Evolutionary conservation across 106 monocot genomes (phyloP), one percentile per base, ranked within the genome.

Genomic region (Dendrobium nobile): DNA sequence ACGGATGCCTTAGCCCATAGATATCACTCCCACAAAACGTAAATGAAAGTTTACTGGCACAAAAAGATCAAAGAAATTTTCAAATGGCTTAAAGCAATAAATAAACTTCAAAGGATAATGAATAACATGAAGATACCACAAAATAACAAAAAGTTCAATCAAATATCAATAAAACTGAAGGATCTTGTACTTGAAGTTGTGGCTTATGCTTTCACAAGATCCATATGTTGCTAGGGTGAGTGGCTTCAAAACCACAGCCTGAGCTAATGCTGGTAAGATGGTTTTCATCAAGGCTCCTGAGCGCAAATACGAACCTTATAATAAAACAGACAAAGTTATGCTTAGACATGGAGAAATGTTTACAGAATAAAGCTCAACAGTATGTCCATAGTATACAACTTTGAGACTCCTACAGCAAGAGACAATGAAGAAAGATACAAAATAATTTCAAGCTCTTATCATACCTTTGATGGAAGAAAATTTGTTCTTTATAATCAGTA

Each of bases 241-340:
- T 61, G 81, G 41, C 47, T 93, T 87, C 82, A 91, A 75, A 72
- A 98, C 89, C 55, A 94, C 88, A 77, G 97, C 92, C 81, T 98
- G 92, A 22, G 90, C 90, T 79, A 98, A 82, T 75, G 97, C 89
- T 85, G 97, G 94, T 65, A 98, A 88, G 75, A 98, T 91, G 6
- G 94, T 94, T 87, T 70, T 98, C 94, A 94, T 92, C 94, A 94
- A 94, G 54, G 92, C 97, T 54, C 97, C 97, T 83, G 94, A 92
- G 10, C 94, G 90, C 84, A 98, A 55, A 85, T 98, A 43, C 91
- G 88, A 68, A 98, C 84, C 96, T n/a, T 97, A 74, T 27, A 84
- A 79, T 67, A 54, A 74, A 78, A 75, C 31, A 31, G 9, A 47
- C 7, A 72, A 51, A 65, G 59, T 54, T 43, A 19, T 43, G 58